phyloP scores from a whole-genome alignment of 768 basidiomycete species.

The Hypholoma fasciculare region DNA sequence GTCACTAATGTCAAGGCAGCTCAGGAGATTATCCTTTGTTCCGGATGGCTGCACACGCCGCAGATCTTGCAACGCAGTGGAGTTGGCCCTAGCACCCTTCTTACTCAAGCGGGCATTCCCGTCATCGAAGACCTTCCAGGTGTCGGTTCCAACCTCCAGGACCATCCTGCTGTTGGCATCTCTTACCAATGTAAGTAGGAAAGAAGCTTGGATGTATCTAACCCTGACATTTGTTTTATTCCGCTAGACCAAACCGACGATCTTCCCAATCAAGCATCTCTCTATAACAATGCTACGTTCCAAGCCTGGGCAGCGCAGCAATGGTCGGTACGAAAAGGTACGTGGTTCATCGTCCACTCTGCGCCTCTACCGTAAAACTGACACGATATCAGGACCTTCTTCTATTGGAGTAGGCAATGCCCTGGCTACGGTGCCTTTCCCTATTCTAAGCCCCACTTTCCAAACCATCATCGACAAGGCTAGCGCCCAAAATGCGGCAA shows the following conservation, averaged over 20 bases:
- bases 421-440: neutral
- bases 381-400: neutral
- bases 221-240: neutral
- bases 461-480: conserved; percentile 4
- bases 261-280: neutral
- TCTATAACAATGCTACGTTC: neutral
- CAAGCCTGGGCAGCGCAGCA: neutral
- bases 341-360: neutral
- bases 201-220: neutral
- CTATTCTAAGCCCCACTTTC: neutral
- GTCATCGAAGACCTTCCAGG: conserved; percentile 11
- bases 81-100: conserved; percentile 5
- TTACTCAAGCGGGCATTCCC: conserved; percentile 5
- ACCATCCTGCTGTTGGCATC: neutral
- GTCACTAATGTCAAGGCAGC: conserved; percentile 2
- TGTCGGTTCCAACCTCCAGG: conserved; percentile 3
- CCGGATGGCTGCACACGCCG: conserved; percentile 12
- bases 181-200: neutral
- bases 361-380: neutral
- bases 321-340: neutral
- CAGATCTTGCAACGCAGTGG: conserved; percentile 12
- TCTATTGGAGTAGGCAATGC: neutral
- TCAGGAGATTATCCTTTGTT: conserved; percentile 8
- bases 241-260: neutral
- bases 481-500: conserved; percentile 3